These are phyloP conservation scores for Xylaria hypoxylon DNA, from an alignment of 2,329 filamentous ascomycete genomes.

Conservation along the genomic window DNA sequence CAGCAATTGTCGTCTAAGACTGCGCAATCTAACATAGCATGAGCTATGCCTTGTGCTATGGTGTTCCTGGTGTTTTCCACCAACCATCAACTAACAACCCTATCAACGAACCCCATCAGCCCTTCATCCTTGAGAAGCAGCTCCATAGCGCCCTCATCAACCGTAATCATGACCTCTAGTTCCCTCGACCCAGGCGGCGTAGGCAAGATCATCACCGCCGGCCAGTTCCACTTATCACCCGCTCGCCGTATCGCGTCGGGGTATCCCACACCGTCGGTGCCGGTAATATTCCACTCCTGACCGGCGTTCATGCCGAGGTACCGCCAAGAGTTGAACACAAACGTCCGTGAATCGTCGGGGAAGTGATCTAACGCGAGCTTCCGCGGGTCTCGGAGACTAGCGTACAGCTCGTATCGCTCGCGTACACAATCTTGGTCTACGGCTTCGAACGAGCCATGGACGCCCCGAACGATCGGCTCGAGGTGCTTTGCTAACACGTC, in stretches of 20 bases:
- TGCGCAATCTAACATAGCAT: no score
- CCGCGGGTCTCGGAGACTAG: constrained; percentile 5
- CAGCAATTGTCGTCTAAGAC: no score
- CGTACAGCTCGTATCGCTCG: constrained; percentile 16
- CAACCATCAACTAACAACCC: neutral
- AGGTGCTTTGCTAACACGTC: neutral
- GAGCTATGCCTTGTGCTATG: no score
- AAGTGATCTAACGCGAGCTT: constrained; percentile 4
- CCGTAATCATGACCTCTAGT: constrained; percentile 25
- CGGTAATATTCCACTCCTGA: constrained; percentile 21
- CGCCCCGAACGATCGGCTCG: constrained; percentile 1
- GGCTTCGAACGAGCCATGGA: constrained; percentile 14
- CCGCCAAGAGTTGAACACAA: constrained; percentile 30
- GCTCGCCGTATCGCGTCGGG: constrained; percentile 17
- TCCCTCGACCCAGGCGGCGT: constrained; percentile 5
- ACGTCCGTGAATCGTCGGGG: neutral
- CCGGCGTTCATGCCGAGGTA: constrained; percentile 20
- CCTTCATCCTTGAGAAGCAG: constrained; percentile 17
- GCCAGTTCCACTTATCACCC: constrained; percentile 12
- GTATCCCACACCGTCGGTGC: neutral
- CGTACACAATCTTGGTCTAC: constrained; percentile 15
- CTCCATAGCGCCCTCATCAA: constrained; percentile 18
- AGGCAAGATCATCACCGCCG: constrained; percentile 24
- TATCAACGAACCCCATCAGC: constrained; percentile 9
- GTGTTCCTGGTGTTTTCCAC: no score